Evolutionary conservation across 2,329 filamentous ascomycete genomes (phyloP), one percentile per base, ranked within the genome.

Genomic region (Microsporum audouinii): DNA sequence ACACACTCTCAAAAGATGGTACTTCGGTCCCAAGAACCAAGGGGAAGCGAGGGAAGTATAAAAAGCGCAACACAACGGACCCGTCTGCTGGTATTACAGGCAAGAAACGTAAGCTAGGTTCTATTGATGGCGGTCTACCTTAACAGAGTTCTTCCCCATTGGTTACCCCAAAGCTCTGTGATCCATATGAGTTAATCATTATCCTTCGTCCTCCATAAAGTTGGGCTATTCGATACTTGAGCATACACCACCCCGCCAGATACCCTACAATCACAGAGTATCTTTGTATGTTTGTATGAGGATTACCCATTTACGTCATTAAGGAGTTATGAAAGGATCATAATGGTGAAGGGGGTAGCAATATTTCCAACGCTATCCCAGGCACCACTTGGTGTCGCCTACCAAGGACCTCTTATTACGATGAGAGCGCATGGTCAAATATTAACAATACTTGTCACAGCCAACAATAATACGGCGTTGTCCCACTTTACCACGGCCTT

Each of bases 1-100:
- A 55, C 31, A 47, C 2, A 7, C 27, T 38, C 43, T 36, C 62
- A 6, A 33, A 41, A 27, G 49, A 34, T 10, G 58, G 58, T 17
- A 47, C 39, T 68, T 29, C 60, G 69, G 51, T 68, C 68, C 71
- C 3, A 72, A 74, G 65, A 66, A 68, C 33, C 65, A 65, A 62
- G 68, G 69, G 8, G 64, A 70, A 53, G 62, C 68, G 60, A 49
- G 36, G 34, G n/a, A 47, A 49, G 43, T 36, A 23, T n/a, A 41
- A 55, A 5, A 62, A 61, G 23, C 47, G 38, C 31, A 45, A 45
- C 23, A 29, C 62, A 3, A 33, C 55, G 1, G 64, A 62, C 39
- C 56, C 51, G 14, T 60, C 62, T 17, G 63, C 57, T n/a, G 43
- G 5, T 5, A 34, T 38, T 5, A 33, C 57, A 10, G 62, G 61